Evolutionary conservation across 192 early-diverging fungal species (phyloP).

Genomic region (Nowakowskiella sp.): DNA sequence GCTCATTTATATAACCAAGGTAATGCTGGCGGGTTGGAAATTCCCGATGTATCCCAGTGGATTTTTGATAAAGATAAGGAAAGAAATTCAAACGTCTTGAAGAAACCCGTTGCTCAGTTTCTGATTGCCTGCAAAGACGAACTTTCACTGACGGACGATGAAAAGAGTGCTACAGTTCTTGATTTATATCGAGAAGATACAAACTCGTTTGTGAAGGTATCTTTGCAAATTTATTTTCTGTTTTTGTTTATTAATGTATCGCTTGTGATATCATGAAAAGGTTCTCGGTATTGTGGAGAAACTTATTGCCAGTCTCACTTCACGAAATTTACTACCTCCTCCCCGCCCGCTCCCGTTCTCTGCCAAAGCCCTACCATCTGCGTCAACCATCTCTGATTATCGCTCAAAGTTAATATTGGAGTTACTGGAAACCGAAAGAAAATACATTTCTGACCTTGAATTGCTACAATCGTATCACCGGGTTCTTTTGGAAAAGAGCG

Average conservation of each 20-base stretch:
- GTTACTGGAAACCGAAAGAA: constrained; percentile 87
- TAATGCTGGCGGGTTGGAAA: constrained; percentile 15
- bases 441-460: constrained; percentile 84
- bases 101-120: constrained; percentile 81
- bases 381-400: constrained; percentile 75
- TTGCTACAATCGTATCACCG: constrained; percentile 52
- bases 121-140: constrained; percentile 77
- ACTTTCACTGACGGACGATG: constrained; percentile 57
- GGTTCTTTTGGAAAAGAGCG: constrained; percentile 35
- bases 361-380: constrained; percentile 14
- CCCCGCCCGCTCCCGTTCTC: constrained; percentile 39
- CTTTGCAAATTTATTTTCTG: no score
- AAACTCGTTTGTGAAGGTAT: constrained; percentile 91
- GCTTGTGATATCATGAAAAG: no score
- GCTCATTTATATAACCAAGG: constrained; percentile 42
- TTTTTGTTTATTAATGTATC: no score
- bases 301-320: constrained; percentile 71
- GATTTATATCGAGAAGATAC: constrained; percentile 92
- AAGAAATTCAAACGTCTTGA: constrained; percentile 54
- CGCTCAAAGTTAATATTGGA: constrained; percentile 83
- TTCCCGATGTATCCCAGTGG: constrained; percentile 26
- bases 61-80: constrained; percentile 6
- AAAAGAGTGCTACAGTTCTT: constrained; percentile 73
- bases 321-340: constrained; percentile 49
- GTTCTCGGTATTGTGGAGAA: constrained; percentile 75